A percentile compares a stretch with the other conserved stretches of the same genome.
phyloP scores from a whole-genome alignment of 1,139 yeast genomes.

The Taphrina deformans region DNA sequence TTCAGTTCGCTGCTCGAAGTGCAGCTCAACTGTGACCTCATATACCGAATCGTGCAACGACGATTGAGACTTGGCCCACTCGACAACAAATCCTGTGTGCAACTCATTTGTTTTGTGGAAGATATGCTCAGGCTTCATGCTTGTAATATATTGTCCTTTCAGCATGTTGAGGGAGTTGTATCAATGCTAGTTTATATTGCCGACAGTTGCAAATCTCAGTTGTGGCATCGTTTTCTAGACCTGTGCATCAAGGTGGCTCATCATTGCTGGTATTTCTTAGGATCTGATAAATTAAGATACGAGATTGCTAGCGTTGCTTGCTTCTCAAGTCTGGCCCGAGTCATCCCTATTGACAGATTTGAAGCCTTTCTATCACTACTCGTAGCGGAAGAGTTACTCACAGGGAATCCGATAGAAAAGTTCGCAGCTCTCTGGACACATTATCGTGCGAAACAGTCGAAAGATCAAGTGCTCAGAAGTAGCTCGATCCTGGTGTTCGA shows the following conservation, averaged over 20 bases:
- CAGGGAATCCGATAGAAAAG: not conserved
- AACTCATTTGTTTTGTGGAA: not conserved
- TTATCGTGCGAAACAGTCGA: not conserved
- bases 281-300: not conserved
- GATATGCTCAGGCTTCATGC: not conserved
- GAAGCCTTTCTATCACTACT: not conserved
- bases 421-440: slow-evolving; percentile 14
- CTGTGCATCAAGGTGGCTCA: not conserved
- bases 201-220: not conserved
- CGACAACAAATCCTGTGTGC: not conserved
- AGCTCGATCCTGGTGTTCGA: not conserved
- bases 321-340: not conserved
- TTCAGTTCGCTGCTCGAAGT: not conserved
- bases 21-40: not conserved
- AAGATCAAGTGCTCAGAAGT: not conserved
- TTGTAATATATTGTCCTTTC: not conserved
- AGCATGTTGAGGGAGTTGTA: slow-evolving; percentile 2
- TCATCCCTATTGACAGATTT: not conserved
- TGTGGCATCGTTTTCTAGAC: not conserved
- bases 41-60: not conserved
- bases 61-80: not conserved
- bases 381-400: not conserved
- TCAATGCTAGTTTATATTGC: not conserved
- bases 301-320: slow-evolving; percentile 4
- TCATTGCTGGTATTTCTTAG: slow-evolving; percentile 16